These are phyloP conservation scores for Cystofilobasidium ferigula DNA, from an alignment of 768 basidiomycete species.

Conservation along the genomic window DNA sequence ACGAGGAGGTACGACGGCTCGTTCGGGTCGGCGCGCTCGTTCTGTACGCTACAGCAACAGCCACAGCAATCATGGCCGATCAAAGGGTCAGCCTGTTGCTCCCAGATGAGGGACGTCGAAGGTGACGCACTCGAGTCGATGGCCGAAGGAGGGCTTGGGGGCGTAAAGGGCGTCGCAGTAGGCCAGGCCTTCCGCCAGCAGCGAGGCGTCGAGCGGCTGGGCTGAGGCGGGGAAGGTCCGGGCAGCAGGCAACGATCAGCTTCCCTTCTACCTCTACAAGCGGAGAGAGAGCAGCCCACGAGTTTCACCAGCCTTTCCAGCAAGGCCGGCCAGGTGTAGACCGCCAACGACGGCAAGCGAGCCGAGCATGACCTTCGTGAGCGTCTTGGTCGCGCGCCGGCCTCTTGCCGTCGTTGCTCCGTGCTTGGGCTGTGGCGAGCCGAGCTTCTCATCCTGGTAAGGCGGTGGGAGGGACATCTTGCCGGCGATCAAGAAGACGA, in stretches of 20 bases:
- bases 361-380: background rate
- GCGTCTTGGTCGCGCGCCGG: background rate
- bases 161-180: slow-evolving; percentile 7
- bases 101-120: background rate
- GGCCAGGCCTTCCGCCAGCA: background rate
- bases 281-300: background rate
- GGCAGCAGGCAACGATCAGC: background rate
- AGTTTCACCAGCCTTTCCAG: background rate
- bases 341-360: slow-evolving; percentile 1
- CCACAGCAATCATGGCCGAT: background rate
- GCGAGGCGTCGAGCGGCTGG: background rate
- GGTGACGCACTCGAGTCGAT: background rate
- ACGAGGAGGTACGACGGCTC: background rate
- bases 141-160: slow-evolving; percentile 10
- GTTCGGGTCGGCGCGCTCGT: background rate
- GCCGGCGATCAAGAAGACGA: no score
- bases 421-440: no score
- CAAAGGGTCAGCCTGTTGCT: background rate
- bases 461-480: background rate
- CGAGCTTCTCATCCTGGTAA: background rate
- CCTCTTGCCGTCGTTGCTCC: background rate
- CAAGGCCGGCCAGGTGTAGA: background rate
- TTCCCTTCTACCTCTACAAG: background rate
- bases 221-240: background rate
- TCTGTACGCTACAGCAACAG: background rate